Percentiles rank a stretch among this genome's conserved stretches.
These are phyloP conservation scores for Alternaria sp. DNA, from an alignment of 2,329 filamentous ascomycete genomes.

Conservation along the genomic window DNA sequence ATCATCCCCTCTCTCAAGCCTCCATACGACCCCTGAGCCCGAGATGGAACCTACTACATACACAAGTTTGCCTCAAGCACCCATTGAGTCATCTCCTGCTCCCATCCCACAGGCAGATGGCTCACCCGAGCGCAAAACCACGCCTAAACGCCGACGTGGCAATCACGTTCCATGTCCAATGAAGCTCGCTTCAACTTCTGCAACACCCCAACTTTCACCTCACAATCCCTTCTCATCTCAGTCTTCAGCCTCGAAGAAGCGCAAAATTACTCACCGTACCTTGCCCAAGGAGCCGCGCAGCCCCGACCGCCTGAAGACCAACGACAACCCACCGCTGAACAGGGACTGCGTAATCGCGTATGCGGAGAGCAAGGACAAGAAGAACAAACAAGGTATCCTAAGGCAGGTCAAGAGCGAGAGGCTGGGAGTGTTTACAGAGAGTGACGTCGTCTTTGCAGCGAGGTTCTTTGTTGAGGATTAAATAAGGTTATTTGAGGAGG, in stretches of 20 bases:
- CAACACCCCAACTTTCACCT: not conserved
- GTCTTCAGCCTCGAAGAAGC: slow-evolving; percentile 18
- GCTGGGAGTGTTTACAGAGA: slow-evolving; percentile 52
- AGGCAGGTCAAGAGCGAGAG: slow-evolving; percentile 52
- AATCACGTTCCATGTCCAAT: not conserved
- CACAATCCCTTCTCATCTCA: not conserved
- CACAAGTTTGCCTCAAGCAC: not conserved
- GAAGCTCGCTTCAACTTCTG: not conserved
- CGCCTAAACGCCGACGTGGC: not conserved
- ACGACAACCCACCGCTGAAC: slow-evolving; percentile 41
- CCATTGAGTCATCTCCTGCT: not conserved
- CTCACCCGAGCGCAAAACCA: slow-evolving; percentile 3
- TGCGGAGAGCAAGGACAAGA: slow-evolving; percentile 33
- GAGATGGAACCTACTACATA: not conserved
- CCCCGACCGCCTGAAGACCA: slow-evolving; percentile 32
- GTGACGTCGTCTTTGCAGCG: slow-evolving; percentile 53
- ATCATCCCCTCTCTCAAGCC: slow-evolving; percentile 27
- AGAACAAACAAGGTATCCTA: slow-evolving; percentile 33
- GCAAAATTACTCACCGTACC: slow-evolving; percentile 8
- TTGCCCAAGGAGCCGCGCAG: slow-evolving; percentile 12
- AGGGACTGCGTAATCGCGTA: slow-evolving; percentile 47
- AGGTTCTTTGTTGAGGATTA: slow-evolving; percentile 48
- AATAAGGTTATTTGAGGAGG: not conserved
- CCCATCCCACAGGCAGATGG: slow-evolving; percentile 18
- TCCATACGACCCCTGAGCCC: slow-evolving; percentile 20